Evolutionary conservation across 208 protist genomes (phyloP), one percentile per base, ranked within the genome.

Genomic region (Crithidia expoeki): DNA sequence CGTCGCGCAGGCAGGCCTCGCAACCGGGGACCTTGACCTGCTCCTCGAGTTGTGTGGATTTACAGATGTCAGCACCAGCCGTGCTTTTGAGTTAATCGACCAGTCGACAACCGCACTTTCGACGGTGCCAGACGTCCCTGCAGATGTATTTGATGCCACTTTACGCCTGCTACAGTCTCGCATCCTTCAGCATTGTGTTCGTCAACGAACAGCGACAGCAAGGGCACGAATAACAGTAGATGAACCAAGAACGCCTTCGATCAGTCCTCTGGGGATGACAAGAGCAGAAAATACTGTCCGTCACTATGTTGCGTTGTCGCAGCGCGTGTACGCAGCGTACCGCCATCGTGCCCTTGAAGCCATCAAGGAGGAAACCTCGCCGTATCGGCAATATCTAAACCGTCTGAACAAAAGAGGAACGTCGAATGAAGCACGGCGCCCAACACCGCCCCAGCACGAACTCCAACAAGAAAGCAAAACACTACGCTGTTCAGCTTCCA

Each of bases 1-100:
- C 16, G 76, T 91, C 4, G 83, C 88, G 9, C 88, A 94, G 61
- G 83, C 84, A 1, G 85, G 81, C 42, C 72, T 91, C 58, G 81
- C 78, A 46, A 68, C 65, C 23, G 62, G 72, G 11, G 67, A 89
- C 25, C 57, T 88, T 9, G 59, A 61, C 17, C 23, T 88, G 25
- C 85, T 94, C 16, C 72, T 88, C n/a, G 61, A 66, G 27, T 46
- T 79, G 16, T 72, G 61, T 38, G 68, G 67, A 6, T 27, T 68
- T 11, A 46, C 16, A 1, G 44, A 36, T 14, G 14, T 62, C 16
- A 44, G 40, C 19, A 6, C 2, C 21, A 27, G 16, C 32, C n/a
- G 28, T 17, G 10, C 14, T 6, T 2, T 3, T 17, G 51, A 56
- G 1, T 9, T 21, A 4, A 19, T 28, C 7, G 25, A 38, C 10